These are phyloP conservation scores for Cladophialophora psammophila DNA, from an alignment of 2,329 filamentous ascomycete species.

Conservation along the genomic window DNA sequence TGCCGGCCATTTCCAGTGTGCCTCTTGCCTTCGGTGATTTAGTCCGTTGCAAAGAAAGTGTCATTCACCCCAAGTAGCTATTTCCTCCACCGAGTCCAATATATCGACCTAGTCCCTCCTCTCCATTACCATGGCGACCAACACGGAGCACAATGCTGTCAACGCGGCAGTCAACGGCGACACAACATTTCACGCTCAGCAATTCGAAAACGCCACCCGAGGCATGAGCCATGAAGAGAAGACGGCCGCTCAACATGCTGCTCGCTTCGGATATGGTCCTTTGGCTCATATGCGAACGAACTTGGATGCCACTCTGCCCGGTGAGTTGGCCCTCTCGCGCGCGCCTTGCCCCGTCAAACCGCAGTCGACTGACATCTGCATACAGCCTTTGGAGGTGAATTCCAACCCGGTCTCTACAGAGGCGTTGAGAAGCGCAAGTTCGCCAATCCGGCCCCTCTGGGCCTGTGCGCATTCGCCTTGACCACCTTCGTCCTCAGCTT, in stretches of 20 bases:
- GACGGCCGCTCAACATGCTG: conserved; percentile 52
- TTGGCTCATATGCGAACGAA: conserved; percentile 58
- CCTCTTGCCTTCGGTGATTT: background rate
- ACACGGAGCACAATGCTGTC: conserved; percentile 22
- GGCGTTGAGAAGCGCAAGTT: conserved; percentile 72
- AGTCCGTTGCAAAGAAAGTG: conserved; percentile 6
- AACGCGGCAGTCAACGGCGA: conserved; percentile 23
- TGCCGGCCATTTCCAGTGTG: background rate
- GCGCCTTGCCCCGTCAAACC: background rate
- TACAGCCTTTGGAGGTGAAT: conserved; percentile 73
- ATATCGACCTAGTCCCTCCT: background rate
- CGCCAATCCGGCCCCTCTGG: conserved; percentile 79
- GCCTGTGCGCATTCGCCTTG: conserved; percentile 79
- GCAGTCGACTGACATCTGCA: conserved; percentile 45
- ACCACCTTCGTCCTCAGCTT: conserved; percentile 81
- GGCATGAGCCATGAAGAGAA: conserved; percentile 55
- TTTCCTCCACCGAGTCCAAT: background rate
- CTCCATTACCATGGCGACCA: conserved; percentile 32
- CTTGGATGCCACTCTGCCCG: conserved; percentile 41
- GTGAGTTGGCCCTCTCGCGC: conserved; percentile 14
- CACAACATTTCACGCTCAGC: conserved; percentile 21
- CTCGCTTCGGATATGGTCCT: conserved; percentile 60
- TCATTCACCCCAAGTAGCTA: conserved; percentile 5
- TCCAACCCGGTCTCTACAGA: conserved; percentile 74
- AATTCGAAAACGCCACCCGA: conserved; percentile 40